Evolutionary conservation across 306 rosid genomes (phyloP).

Genomic region (Dalbergia oliveri): DNA sequence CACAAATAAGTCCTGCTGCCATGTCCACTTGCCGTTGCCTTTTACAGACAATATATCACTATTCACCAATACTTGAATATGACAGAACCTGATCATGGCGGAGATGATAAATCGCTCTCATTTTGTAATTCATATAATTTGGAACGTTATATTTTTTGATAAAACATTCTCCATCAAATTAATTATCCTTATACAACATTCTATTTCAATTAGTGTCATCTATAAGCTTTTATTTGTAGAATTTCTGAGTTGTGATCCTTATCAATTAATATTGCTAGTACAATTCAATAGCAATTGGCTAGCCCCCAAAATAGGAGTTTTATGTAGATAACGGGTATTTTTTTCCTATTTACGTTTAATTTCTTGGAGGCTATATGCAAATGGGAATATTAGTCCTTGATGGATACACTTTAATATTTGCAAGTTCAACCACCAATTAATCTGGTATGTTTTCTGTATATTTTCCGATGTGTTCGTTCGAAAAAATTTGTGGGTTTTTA

Average conservation of each 20-base stretch:
- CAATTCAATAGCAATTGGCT: not conserved
- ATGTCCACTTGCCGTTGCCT: not conserved
- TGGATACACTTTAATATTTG: not conserved
- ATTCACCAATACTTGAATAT: not conserved
- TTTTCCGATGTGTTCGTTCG: not conserved
- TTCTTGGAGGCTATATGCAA: not conserved
- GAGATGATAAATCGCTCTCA: not conserved
- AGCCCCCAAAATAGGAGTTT: too few species aligned
- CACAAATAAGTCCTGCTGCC: not conserved
- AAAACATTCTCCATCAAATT: too few species aligned
- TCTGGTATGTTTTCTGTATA: not conserved
- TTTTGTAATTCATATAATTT: not conserved
- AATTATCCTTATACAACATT: too few species aligned
- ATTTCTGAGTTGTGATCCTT: too few species aligned
- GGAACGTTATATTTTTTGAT: too few species aligned
- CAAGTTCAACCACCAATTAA: not conserved
- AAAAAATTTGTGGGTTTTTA: not conserved
- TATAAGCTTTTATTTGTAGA: too few species aligned
- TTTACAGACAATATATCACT: not conserved
- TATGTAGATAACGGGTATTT: not conserved
- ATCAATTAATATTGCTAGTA: not conserved
- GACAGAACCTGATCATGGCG: not conserved
- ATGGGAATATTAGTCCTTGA: not conserved
- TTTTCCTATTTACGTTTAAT: not conserved
- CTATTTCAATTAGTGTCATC: too few species aligned